Conservation (phyloP, 1,284 basidiomycete species). For the Irpex rosettiformis region DNA sequence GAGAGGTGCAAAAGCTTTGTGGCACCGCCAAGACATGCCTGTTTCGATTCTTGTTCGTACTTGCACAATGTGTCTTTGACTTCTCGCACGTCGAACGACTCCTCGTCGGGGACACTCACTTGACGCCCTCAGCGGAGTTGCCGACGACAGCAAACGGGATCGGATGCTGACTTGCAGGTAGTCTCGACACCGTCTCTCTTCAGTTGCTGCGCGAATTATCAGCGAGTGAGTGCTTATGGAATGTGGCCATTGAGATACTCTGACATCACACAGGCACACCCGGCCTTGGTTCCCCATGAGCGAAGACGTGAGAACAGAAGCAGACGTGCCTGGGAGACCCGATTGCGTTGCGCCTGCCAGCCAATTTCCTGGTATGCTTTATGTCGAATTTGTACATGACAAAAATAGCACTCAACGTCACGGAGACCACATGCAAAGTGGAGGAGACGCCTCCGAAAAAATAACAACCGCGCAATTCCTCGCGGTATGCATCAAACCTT, state of each 20-base stretch:
- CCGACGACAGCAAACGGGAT: neutral
- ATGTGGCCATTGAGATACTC: neutral
- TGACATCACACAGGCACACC: neutral
- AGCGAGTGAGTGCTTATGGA: neutral
- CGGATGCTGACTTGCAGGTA: neutral
- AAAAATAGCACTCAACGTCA: too few relatives aligned
- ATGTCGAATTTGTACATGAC: too few relatives aligned
- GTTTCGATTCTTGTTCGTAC: neutral
- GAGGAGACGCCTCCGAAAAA: neutral
- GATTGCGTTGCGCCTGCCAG: too few relatives aligned
- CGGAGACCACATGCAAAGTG: neutral
- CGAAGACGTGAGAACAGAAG: neutral
- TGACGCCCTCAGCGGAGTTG: too few relatives aligned
- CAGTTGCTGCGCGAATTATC: neutral
- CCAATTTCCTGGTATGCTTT: too few relatives aligned
- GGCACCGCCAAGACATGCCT: neutral
- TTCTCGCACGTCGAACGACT: too few relatives aligned
- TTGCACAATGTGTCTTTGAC: neutral
- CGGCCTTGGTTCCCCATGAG: neutral
- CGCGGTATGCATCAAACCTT: neutral
- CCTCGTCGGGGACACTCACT: too few relatives aligned
- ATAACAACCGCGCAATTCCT: neutral
- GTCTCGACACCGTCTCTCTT: too few relatives aligned
- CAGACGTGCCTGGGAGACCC: neutral
- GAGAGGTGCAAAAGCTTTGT: neutral